Base-by-base conservation (phyloP, 768 basidiomycete species). In the Pleurotus giganteus region DNA sequence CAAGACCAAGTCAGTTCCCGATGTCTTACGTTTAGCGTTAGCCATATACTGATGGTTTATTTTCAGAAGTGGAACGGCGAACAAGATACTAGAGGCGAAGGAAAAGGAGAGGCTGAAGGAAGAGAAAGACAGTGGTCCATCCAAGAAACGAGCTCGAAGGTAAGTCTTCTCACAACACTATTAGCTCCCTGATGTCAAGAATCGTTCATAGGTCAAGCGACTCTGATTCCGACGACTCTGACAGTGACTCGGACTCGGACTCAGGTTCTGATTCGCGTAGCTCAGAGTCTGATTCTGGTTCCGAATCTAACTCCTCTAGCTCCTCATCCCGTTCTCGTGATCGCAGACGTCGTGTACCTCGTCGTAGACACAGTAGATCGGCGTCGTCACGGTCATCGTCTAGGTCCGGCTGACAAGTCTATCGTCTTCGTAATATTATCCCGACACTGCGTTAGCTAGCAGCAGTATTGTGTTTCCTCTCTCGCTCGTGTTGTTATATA, bases 61-160 rank as follows among this genome's bases (percentile, higher is more conserved):
- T 19, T 53, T 29, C 59, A 90, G 90, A 63, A 79, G 70, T 19
- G 93, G 93, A 1, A 85, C 84, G n/a, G 94, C 94, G 19, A 86
- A 94, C 64, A 83, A 81, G 62, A 94, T 97, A 37, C 65, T 97
- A 24, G 88, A 87, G 63, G 83, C 78, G 19, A 94, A 89, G 63
- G 91, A 94, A 69, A 91, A 88, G 65, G 86, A 86, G 59, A 72
- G 91, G 34, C 74, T 75, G 57, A 78, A 79, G 19, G 69, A 74
- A 55, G 63, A 56, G 37, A 71, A 70, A 58, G 61, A 63, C 53
- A 62, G 60, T 21, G 71, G 76, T 53, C 70, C 70, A 37, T 66
- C 71, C 23, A 77, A 69, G 63, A 78, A 71, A 60, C 74, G 64
- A 54, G 62, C 63, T 6, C 67, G 64, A 66, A 61, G 68, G 78